Evolutionary conservation across 2,329 filamentous ascomycete genomes (phyloP).

Genomic region (Zymoseptoria crescenta): DNA sequence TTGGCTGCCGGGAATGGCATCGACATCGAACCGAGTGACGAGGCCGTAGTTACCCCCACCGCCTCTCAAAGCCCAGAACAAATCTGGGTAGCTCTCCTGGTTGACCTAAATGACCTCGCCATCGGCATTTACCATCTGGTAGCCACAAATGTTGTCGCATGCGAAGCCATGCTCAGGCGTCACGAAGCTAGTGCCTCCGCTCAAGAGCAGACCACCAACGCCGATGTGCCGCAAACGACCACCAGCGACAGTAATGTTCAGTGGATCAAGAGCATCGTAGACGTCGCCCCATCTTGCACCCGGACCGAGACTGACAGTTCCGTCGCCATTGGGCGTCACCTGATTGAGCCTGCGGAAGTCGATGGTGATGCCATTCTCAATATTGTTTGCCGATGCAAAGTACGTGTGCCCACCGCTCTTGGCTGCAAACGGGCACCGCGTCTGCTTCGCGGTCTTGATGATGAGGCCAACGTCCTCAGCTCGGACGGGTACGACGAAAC

Average conservation of each 20-base stretch:
- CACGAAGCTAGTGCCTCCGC: slow-evolving; percentile 25
- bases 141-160: slow-evolving; percentile 23
- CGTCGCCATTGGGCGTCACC: slow-evolving; percentile 8
- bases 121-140: slow-evolving; percentile 20
- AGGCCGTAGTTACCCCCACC: slow-evolving; percentile 21
- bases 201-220: slow-evolving; percentile 22
- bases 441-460: background rate
- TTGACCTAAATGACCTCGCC: slow-evolving; percentile 18
- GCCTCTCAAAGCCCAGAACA: slow-evolving; percentile 19
- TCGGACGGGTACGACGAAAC: slow-evolving; percentile 1
- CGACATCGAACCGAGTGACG: slow-evolving; percentile 18
- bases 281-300: slow-evolving; percentile 13
- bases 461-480: background rate
- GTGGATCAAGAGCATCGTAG: slow-evolving; percentile 9
- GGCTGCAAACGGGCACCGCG: slow-evolving; percentile 15
- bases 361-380: slow-evolving; percentile 20
- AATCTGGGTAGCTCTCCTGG: slow-evolving; percentile 13
- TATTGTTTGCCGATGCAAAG: slow-evolving; percentile 17
- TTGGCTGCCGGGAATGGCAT: slow-evolving; percentile 7
- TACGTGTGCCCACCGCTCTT: slow-evolving; percentile 21
- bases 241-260: slow-evolving; percentile 13
- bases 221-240: slow-evolving; percentile 19
- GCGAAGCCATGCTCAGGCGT: slow-evolving; percentile 19
- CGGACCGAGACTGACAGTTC: slow-evolving; percentile 30
- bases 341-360: slow-evolving; percentile 16